Base-by-base conservation (phyloP, 805 yeast species). In the Yamadazyma sp. region DNA sequence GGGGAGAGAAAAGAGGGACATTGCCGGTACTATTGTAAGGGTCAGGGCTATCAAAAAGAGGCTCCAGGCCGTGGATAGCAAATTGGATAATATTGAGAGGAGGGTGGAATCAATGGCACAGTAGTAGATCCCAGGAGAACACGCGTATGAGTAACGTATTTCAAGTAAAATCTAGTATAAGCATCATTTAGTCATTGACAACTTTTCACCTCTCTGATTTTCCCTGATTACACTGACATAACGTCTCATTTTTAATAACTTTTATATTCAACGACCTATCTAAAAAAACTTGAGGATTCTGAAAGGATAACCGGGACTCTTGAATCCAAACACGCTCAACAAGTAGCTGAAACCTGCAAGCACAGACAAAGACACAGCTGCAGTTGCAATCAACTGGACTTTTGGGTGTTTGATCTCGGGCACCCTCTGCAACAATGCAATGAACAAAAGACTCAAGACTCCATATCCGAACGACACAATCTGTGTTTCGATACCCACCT, bases 401-500 rank as follows among this genome's bases (percentile, higher is more conserved):
- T 68, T 66, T 6, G 71, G 55, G 42, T 72, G 67, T 28, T 62
- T 55, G 32, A 68, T 53, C 14, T 60, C 55, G 5, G 89, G 84
- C 1, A 76, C 75, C 47, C 73, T 78, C 32, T 75, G 73, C 28
- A 82, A 58, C 48, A 91, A 67, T 1, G 75, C 61, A 29, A 89
- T 71, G 13, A 82, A 62, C 30, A 77, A 52, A 38, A 84, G 64
- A 9, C 89, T 76, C 49, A 89, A 65, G 6, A 75, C 48, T 2
- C 88, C 95, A 58, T 88, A 89, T 5, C 85, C 44, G 16, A 84
- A 73, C 2, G 88, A 80, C 26, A 93, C 62, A 36, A 89, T 74
- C 65, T 93, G 97, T 6, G 97, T 88, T 67, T 93, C 99, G 30
- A 84, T 78, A 6, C 88, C 96, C 35, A 76, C 74, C 61, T 93